These are phyloP conservation scores for Imleria badia DNA, from an alignment of 768 basidiomycete genomes.

Conservation along the genomic window DNA sequence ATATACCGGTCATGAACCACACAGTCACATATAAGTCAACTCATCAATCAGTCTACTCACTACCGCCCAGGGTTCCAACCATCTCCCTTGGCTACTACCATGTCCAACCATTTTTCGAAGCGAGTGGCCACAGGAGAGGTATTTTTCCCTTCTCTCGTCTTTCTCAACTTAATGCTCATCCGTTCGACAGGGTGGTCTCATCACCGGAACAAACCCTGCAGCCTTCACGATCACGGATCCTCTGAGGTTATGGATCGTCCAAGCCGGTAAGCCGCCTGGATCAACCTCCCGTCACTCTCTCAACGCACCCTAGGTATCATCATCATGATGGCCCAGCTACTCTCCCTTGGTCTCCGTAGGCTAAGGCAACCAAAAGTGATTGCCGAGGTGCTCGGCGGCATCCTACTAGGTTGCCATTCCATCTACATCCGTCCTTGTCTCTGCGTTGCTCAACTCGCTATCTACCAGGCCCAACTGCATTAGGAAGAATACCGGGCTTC, in stretches of 20 bases:
- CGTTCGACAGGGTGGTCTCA: slow-evolving; percentile 61
- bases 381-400: slow-evolving; percentile 84
- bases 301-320: slow-evolving; percentile 61
- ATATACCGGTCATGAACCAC: too few relatives aligned
- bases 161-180: slow-evolving; percentile 1
- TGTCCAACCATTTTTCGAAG: slow-evolving; percentile 10
- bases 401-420: slow-evolving; percentile 62
- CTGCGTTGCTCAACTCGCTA: not conserved
- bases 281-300: not conserved
- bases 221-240: slow-evolving; percentile 66
- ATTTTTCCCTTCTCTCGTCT: not conserved
- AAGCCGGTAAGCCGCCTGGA: slow-evolving; percentile 55
- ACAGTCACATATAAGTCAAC: too few relatives aligned
- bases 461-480: slow-evolving; percentile 45
- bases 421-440: slow-evolving; percentile 38
- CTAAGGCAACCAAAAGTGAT: slow-evolving; percentile 85
- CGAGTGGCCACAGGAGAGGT: slow-evolving; percentile 29
- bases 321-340: slow-evolving; percentile 71
- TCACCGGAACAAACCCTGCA: slow-evolving; percentile 74
- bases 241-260: slow-evolving; percentile 72
- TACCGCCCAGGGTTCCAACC: too few relatives aligned
- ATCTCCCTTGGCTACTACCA: slow-evolving; percentile 1
- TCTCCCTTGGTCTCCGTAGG: slow-evolving; percentile 70
- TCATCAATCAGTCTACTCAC: too few relatives aligned
- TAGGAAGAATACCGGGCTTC: slow-evolving; percentile 88